phyloP scores from a whole-genome alignment of 2,329 filamentous ascomycete genomes.

The Blastomyces gilchristii region DNA sequence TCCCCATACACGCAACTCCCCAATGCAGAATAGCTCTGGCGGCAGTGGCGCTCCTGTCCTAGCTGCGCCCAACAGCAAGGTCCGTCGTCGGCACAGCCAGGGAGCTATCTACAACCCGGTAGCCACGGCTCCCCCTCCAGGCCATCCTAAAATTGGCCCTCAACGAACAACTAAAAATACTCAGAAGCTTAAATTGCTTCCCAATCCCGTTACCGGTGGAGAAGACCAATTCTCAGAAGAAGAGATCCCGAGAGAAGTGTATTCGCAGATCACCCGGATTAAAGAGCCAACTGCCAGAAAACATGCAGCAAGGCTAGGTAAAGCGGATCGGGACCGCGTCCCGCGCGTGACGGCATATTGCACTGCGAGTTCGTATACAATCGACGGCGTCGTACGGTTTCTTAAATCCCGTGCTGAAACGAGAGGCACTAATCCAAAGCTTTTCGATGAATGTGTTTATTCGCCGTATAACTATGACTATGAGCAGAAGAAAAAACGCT shows the following conservation, averaged over 20 bases:
- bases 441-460: slow-evolving; percentile 97
- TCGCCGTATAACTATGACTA: slow-evolving; percentile 76
- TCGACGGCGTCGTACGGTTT: slow-evolving; percentile 82
- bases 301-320: slow-evolving; percentile 84
- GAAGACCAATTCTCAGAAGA: slow-evolving; percentile 72
- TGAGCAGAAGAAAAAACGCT: slow-evolving; percentile 31
- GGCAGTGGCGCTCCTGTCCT: slow-evolving; percentile 50
- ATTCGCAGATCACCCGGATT: slow-evolving; percentile 94
- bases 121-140: slow-evolving; percentile 20
- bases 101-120: slow-evolving; percentile 44
- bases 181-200: slow-evolving; percentile 94
- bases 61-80: slow-evolving; percentile 73
- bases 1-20: slow-evolving; percentile 31
- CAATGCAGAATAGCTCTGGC: slow-evolving; percentile 22
- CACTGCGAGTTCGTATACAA: slow-evolving; percentile 81
- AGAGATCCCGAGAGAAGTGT: slow-evolving; percentile 88
- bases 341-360: slow-evolving; percentile 95
- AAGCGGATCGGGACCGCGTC: slow-evolving; percentile 77
- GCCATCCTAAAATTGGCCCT: slow-evolving; percentile 66
- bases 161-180: slow-evolving; percentile 91
- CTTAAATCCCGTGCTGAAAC: slow-evolving; percentile 73
- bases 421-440: slow-evolving; percentile 72
- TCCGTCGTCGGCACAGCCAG: slow-evolving; percentile 76
- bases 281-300: slow-evolving; percentile 89
- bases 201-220: slow-evolving; percentile 73